These are phyloP conservation scores for Aspergillus intermedius DNA, from an alignment of 2,329 filamentous ascomycete species.

Conservation along the genomic window DNA sequence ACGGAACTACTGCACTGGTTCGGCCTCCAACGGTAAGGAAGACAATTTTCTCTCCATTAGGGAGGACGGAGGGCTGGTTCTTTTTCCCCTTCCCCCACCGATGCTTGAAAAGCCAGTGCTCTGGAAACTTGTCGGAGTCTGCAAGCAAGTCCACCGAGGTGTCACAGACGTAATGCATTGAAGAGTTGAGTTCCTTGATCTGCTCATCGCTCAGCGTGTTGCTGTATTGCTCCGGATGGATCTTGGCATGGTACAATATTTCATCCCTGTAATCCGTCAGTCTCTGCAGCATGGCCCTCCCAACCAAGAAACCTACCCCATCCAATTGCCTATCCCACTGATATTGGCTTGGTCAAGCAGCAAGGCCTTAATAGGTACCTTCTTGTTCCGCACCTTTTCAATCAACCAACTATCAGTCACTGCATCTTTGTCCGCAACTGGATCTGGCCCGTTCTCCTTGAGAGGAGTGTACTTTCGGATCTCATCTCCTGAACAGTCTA, in stretches of 20 bases:
- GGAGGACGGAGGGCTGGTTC: slow-evolving; percentile 58
- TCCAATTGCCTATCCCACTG: slow-evolving; percentile 95
- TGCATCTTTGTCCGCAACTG: slow-evolving; percentile 70
- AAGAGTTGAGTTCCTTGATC: slow-evolving; percentile 63
- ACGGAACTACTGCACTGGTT: slow-evolving; percentile 83
- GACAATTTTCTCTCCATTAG: slow-evolving; percentile 76
- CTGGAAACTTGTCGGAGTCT: slow-evolving; percentile 77
- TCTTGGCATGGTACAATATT: slow-evolving; percentile 76
- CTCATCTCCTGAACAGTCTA: slow-evolving; percentile 69
- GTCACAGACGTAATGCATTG: slow-evolving; percentile 71
- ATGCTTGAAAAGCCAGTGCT: slow-evolving; percentile 81
- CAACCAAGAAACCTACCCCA: slow-evolving; percentile 50
- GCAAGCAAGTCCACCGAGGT: slow-evolving; percentile 71
- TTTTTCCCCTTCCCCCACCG: slow-evolving; percentile 88
- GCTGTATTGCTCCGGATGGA: slow-evolving; percentile 91
- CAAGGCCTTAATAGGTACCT: slow-evolving; percentile 81
- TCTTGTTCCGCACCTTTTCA: slow-evolving; percentile 65
- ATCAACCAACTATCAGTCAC: slow-evolving; percentile 71
- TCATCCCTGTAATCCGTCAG: slow-evolving; percentile 56
- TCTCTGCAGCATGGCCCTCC: background rate
- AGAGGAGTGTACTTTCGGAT: slow-evolving; percentile 73
- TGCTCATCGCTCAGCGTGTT: slow-evolving; percentile 70
- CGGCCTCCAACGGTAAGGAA: slow-evolving; percentile 86
- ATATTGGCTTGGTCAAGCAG: slow-evolving; percentile 82
- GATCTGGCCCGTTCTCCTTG: slow-evolving; percentile 89